Evolutionary conservation across 306 rosid species (phyloP), one percentile per base, ranked within the genome.

Genomic region (Arachis stenosperma): DNA sequence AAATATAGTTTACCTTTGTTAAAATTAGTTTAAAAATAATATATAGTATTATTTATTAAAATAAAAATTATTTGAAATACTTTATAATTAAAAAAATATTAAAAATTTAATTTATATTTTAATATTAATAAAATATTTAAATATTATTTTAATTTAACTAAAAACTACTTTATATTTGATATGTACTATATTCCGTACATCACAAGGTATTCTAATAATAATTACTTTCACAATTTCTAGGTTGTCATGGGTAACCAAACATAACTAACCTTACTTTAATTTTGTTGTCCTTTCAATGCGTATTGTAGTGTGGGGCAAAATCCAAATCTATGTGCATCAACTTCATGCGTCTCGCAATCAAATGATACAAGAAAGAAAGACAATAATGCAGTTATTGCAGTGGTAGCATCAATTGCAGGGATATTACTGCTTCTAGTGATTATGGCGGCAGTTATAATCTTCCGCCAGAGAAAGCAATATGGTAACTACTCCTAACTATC

Each of bases 341-440:
- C 39, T 39, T 12, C 79, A 5, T 78, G 86, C 61, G 47, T 47
- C 61, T 33, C 40, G 6, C 9, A 40, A 3, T 2, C 15, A 14
- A 11, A 3, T 54, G 15, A 29, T 30, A 2, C 60, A 8, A 30
- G 44, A 12, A 73, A 51, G 42, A 53, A 65, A 46, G 50, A 63
- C 17, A 77, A 36, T 1, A 82, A 54, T 51, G 0, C 70, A 2
- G 51, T 84, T 7, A 6, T 71, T 75, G 78, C 74, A 6, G 40
- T 80, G 15, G 71, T 66, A 71, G 86, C 85, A 43, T 46, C 85
- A 73, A 51, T 66, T 37, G 77, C 71, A 8, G 89, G 79, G 71
- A 8, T 73, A 64, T 0, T 70, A 6, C 8, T 75, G 9, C 67
- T 78, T 13, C 6, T 42, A 42, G 7, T 42, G 9, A 42, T 75